phyloP scores from a whole-genome alignment of 2,329 filamentous ascomycete genomes.

The Colletotrichum ledebouriae region DNA sequence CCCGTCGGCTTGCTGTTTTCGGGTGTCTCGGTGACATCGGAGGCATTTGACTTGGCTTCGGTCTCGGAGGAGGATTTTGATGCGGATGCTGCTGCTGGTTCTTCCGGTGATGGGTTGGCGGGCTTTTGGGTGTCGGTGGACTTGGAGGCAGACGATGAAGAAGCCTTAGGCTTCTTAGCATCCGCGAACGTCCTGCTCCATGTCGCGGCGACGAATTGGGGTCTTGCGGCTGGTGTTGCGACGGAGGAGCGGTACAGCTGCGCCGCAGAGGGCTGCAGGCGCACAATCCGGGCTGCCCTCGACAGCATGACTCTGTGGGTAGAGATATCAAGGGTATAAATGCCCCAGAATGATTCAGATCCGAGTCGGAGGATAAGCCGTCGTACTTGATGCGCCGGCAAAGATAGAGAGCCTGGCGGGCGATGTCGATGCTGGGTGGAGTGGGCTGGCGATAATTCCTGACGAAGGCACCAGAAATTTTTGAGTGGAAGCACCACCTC shows the following conservation, averaged over 20 bases:
- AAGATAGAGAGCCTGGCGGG: conserved; percentile 19
- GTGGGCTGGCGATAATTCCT: conserved; percentile 34
- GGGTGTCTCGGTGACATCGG: conserved; percentile 35
- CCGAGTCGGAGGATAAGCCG: neutral
- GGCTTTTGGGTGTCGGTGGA: conserved; percentile 31
- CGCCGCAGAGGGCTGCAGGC: conserved; percentile 42
- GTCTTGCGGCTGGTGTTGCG: conserved; percentile 39
- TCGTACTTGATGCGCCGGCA: conserved; percentile 20
- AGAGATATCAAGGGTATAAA: neutral
- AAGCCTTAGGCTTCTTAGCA: conserved; percentile 29
- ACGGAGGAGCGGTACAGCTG: conserved; percentile 41
- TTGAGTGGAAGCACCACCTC: conserved; percentile 35
- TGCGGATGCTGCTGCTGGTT: conserved; percentile 6
- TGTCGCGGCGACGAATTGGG: conserved; percentile 34
- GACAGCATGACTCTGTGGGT: conserved; percentile 43
- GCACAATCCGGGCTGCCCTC: conserved; percentile 44
- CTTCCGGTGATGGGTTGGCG: conserved; percentile 18
- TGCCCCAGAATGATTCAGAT: neutral
- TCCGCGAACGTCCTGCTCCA: conserved; percentile 42
- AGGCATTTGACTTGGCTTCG: conserved; percentile 26
- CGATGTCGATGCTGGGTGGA: conserved; percentile 26
- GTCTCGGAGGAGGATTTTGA: conserved; percentile 29
- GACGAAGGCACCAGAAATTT: conserved; percentile 42
- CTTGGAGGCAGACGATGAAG: conserved; percentile 19
- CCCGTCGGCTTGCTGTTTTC: conserved; percentile 52